Percentiles rank a stretch among this genome's conserved stretches.
phyloP scores from a whole-genome alignment of 306 rosid species.

The Trifolium dubium region DNA sequence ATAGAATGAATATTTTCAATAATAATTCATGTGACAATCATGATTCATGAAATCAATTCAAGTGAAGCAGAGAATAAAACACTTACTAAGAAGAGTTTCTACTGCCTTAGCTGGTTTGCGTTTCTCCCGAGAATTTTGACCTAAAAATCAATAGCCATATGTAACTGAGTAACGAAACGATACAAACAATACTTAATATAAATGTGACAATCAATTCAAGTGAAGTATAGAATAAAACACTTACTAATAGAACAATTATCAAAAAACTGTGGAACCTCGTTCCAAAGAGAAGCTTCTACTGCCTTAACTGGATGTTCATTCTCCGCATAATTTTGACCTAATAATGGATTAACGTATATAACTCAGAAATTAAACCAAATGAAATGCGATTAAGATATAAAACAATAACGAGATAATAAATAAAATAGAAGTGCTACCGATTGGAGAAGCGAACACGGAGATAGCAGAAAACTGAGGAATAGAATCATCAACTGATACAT shows the following conservation, averaged over 20 bases:
- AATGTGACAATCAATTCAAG: not conserved
- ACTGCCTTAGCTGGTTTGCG: slow-evolving; percentile 35
- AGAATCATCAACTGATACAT: slow-evolving; percentile 5
- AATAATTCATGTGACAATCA: not conserved
- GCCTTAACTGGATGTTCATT: too few species aligned
- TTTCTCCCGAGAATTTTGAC: slow-evolving; percentile 29
- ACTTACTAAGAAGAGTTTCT: slow-evolving; percentile 38
- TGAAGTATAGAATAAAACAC: not conserved
- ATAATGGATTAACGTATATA: slow-evolving; percentile 9
- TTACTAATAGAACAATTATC: slow-evolving; percentile 44
- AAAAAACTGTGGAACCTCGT: slow-evolving; percentile 30
- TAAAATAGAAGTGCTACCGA: slow-evolving; percentile 42
- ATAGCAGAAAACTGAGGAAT: slow-evolving; percentile 61
- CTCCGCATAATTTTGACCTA: slow-evolving; percentile 37
- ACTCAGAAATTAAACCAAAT: slow-evolving; percentile 3
- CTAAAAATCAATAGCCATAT: slow-evolving; percentile 30
- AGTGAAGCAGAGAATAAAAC: not conserved
- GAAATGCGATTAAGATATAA: not conserved
- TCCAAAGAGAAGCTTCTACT: slow-evolving; percentile 29
- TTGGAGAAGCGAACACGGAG: slow-evolving; percentile 59
- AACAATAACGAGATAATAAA: not conserved
- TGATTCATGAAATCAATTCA: not conserved
- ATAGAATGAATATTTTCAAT: not conserved
- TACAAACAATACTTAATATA: not conserved
- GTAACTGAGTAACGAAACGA: not conserved